Percentiles rank a stretch among this genome's conserved stretches.
Conservation (phyloP, 371 early-diverging fungal genomes). For the Haplosporangium sp. region DNA sequence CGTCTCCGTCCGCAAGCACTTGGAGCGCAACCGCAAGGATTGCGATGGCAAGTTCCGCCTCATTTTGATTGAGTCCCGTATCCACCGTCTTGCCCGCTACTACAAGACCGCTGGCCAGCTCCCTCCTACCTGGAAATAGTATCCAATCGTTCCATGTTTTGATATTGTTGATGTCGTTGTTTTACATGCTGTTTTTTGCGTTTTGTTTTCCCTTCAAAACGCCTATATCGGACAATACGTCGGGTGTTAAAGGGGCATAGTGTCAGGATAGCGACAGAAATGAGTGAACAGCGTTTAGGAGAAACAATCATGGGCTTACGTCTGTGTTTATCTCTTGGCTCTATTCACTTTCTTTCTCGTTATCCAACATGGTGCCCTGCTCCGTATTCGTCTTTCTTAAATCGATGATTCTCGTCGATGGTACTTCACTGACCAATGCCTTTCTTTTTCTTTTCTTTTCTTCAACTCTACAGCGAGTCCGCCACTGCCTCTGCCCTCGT, state of each 20-base stretch:
- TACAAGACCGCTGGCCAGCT: conserved; percentile 99
- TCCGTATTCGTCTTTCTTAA: conserved; percentile 71
- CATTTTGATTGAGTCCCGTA: conserved; percentile 98
- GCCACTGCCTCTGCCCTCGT: conserved; percentile 89
- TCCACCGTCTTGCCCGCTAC: conserved; percentile 99
- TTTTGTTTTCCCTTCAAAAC: too few relatives aligned
- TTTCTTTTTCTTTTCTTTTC: conserved; percentile 14
- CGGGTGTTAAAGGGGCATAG: too few relatives aligned
- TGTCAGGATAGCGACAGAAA: too few relatives aligned
- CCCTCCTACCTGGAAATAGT: conserved; percentile 99
- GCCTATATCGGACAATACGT: too few relatives aligned
- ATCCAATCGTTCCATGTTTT: conserved; percentile 42
- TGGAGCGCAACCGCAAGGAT: conserved; percentile 99
- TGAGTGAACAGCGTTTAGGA: too few relatives aligned
- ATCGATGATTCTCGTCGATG: conserved; percentile 22
- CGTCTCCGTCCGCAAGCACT: conserved; percentile 98
- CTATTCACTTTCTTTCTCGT: too few relatives aligned
- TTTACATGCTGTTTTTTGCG: conserved; percentile 4
- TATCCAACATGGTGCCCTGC: too few relatives aligned
- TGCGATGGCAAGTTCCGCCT: conserved; percentile 99
- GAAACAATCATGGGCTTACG: too few relatives aligned
- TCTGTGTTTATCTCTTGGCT: neutral
- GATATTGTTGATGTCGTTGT: conserved; percentile 3
- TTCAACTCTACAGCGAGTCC: conserved; percentile 71
- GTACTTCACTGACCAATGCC: too few relatives aligned